phyloP scores from a whole-genome alignment of 371 early-diverging fungal species.

The Funneliformis caledonium region DNA sequence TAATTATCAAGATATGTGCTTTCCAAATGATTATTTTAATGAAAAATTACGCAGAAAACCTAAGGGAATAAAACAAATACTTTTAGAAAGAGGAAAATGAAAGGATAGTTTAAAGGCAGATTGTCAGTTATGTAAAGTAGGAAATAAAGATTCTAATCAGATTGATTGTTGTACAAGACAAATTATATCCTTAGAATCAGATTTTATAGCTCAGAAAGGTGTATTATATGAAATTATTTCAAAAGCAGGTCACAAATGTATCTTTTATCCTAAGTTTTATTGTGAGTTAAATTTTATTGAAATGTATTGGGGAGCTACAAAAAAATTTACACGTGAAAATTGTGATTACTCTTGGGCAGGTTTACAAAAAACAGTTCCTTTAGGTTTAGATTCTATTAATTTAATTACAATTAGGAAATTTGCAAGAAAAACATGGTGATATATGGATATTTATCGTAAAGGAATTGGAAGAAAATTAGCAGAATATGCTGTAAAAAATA shows the following conservation, averaged over 20 bases:
- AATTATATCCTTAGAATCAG: constrained; percentile 41
- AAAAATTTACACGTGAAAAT: background rate
- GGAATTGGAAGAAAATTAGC: background rate
- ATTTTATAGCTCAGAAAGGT: constrained; percentile 12
- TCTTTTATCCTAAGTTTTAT: background rate
- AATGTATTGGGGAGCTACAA: background rate
- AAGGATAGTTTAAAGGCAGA: background rate
- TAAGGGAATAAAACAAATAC: background rate
- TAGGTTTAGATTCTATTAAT: constrained; percentile 12
- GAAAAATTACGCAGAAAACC: background rate
- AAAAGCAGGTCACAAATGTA: background rate
- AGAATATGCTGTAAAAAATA: constrained; percentile 24
- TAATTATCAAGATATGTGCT: constrained; percentile 27
- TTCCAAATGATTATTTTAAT: constrained; percentile 36
- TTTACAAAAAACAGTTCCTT: constrained; percentile 12
- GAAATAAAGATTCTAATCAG: background rate
- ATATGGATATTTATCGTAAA: background rate
- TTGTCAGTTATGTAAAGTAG: background rate
- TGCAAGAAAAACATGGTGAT: background rate
- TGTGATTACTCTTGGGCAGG: constrained; percentile 8
- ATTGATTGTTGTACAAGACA: constrained; percentile 40
- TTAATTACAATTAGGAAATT: background rate
- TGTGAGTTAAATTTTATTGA: too few species aligned
- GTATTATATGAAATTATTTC: background rate
- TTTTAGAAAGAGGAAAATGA: constrained; percentile 10